Conservation (phyloP, 495 filamentous ascomycete genomes). For the Talaromyces adpressus region DNA sequence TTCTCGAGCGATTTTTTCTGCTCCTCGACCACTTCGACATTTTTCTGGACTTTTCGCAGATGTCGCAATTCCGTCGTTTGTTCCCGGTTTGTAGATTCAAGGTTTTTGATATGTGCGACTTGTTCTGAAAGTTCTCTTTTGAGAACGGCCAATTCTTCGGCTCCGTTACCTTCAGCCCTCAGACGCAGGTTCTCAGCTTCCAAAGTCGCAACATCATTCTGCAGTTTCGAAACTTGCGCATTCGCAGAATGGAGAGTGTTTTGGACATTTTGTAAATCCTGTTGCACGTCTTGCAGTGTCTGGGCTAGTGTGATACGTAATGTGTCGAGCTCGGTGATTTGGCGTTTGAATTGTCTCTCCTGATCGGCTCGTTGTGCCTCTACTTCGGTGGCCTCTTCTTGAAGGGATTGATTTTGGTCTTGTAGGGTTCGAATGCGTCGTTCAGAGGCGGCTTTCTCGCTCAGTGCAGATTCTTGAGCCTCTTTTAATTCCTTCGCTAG, state of each 20-base stretch:
- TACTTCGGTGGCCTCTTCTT: slow-evolving; percentile 74
- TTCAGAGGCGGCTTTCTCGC: slow-evolving; percentile 65
- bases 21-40: slow-evolving; percentile 90
- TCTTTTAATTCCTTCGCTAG: slow-evolving; percentile 67
- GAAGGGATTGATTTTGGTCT: slow-evolving; percentile 61
- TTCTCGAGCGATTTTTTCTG: slow-evolving; percentile 82
- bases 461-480: slow-evolving; percentile 54
- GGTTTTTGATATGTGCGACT: slow-evolving; percentile 74
- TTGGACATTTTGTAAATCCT: slow-evolving; percentile 60
- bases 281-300: slow-evolving; percentile 62
- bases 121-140: slow-evolving; percentile 85
- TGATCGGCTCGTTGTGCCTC: slow-evolving; percentile 62
- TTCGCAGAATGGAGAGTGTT: slow-evolving; percentile 57
- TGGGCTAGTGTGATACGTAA: slow-evolving; percentile 60
- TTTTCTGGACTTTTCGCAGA: slow-evolving; percentile 69
- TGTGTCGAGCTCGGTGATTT: slow-evolving; percentile 62
- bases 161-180: slow-evolving; percentile 79
- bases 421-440: slow-evolving; percentile 60
- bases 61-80: slow-evolving; percentile 75
- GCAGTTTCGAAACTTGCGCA: slow-evolving; percentile 56
- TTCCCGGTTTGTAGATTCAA: slow-evolving; percentile 75
- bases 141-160: slow-evolving; percentile 72
- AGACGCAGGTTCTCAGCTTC: slow-evolving; percentile 76
- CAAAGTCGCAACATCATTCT: slow-evolving; percentile 61
- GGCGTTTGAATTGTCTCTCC: slow-evolving; percentile 63